A percentile compares a stretch with the other conserved stretches of the same genome.
Evolutionary conservation across 495 filamentous ascomycete genomes (phyloP).

Genomic region (Trichoderma parareesei): DNA sequence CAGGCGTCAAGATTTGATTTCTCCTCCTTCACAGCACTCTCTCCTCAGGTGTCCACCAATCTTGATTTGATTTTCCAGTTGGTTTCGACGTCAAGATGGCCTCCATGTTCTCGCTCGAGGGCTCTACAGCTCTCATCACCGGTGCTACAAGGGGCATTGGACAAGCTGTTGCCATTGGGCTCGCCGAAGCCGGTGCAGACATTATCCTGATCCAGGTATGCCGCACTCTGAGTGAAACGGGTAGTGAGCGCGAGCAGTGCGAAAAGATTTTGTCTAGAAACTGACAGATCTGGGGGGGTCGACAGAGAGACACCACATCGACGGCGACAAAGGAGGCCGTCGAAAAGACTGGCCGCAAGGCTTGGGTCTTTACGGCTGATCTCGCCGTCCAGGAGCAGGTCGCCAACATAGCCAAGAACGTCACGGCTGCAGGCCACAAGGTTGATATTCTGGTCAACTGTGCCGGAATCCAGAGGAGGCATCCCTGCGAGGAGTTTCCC

Average conservation of each 20-base stretch:
- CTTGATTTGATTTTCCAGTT: background rate
- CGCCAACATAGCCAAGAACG: conserved; percentile 47
- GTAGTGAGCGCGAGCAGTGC: too few species aligned
- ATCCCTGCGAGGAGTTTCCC: conserved; percentile 71
- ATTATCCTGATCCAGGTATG: conserved; percentile 60
- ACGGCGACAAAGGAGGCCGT: conserved; percentile 55
- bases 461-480: conserved; percentile 76
- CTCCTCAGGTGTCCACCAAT: background rate
- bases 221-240: too few species aligned
- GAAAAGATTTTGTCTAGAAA: too few species aligned
- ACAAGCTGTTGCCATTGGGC: conserved; percentile 68
- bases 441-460: conserved; percentile 75
- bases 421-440: conserved; percentile 51
- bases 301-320: conserved; percentile 56
- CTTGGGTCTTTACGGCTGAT: conserved; percentile 62
- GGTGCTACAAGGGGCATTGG: conserved; percentile 87
- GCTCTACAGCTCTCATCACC: conserved; percentile 75
- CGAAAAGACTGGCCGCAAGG: conserved; percentile 57
- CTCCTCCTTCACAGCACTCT: background rate
- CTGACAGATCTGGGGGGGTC: too few species aligned
- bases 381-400: conserved; percentile 57
- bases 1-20: background rate
- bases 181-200: conserved; percentile 81
- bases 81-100: conserved; percentile 11
- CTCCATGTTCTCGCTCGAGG: conserved; percentile 46